These are phyloP conservation scores for Gleditsia sinensis DNA, from an alignment of 306 rosid genomes.

Conservation along the genomic window DNA sequence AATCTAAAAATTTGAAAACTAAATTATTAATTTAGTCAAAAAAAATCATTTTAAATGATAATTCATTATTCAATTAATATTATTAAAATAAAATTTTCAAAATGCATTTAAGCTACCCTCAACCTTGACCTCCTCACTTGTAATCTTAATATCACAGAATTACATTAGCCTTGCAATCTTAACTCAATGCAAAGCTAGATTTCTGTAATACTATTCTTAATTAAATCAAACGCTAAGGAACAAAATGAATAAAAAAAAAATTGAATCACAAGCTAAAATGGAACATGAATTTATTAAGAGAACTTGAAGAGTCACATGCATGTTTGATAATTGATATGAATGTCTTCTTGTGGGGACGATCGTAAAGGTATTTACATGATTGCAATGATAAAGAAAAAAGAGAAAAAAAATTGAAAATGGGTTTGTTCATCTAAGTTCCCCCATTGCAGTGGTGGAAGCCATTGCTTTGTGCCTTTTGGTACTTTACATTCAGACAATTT, in stretches of 20 bases:
- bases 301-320: slow-evolving; percentile 46
- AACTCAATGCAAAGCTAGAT: not conserved
- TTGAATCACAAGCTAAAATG: not conserved
- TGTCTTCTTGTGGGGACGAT: slow-evolving; percentile 53
- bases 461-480: slow-evolving; percentile 61
- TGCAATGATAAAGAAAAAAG: slow-evolving; percentile 51
- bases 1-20: too few relatives aligned
- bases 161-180: not conserved
- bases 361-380: slow-evolving; percentile 78
- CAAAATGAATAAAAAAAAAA: not conserved
- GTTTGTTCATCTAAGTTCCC: slow-evolving; percentile 52
- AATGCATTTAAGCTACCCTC: too few relatives aligned
- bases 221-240: not conserved
- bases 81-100: too few relatives aligned
- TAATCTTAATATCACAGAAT: too few relatives aligned
- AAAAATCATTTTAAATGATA: too few relatives aligned
- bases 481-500: slow-evolving; percentile 53
- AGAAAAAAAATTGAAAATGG: slow-evolving; percentile 38
- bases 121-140: too few relatives aligned
- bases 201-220: not conserved
- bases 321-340: slow-evolving; percentile 56
- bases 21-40: too few relatives aligned
- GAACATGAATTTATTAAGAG: slow-evolving; percentile 43
- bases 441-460: slow-evolving; percentile 88
- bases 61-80: too few relatives aligned